Evolutionary conservation across 140 eudicot species (phyloP).

Genomic region (Flaveria floridana): DNA sequence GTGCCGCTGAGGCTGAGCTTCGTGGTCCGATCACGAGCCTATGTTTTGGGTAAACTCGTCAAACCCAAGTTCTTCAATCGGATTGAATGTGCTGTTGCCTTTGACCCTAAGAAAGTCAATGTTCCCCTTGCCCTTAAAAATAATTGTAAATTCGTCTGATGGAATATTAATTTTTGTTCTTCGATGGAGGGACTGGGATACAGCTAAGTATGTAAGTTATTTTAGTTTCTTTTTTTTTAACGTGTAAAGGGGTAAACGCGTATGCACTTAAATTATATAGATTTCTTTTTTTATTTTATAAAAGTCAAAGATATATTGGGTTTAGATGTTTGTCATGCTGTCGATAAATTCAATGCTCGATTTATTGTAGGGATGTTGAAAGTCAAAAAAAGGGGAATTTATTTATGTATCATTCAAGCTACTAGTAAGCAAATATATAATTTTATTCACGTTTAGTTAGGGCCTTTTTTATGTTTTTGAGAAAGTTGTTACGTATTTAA

Average conservation of each 20-base stretch:
- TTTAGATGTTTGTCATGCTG: neutral
- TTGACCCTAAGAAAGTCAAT: slow-evolving; percentile 52
- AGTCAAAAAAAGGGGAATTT: too few relatives aligned
- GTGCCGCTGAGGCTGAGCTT: slow-evolving; percentile 65
- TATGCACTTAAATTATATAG: neutral
- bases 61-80: slow-evolving; percentile 64
- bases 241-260: neutral
- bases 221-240: neutral
- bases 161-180: neutral
- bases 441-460: too few relatives aligned
- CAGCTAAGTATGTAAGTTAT: slow-evolving; percentile 27
- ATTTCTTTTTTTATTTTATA: neutral
- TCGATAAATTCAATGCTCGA: neutral
- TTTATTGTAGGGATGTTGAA: too few relatives aligned
- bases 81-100: slow-evolving; percentile 55
- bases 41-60: slow-evolving; percentile 83
- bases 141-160: slow-evolving; percentile 50
- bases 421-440: too few relatives aligned
- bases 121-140: slow-evolving; percentile 52
- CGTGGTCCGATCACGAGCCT: slow-evolving; percentile 65
- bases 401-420: too few relatives aligned
- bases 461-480: too few relatives aligned
- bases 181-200: slow-evolving; percentile 22
- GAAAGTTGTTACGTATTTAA: too few relatives aligned
- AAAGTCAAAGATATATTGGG: neutral